These are phyloP conservation scores for Akanthomyces uredinophilus DNA, from an alignment of 2,329 filamentous ascomycete genomes.

Conservation along the genomic window DNA sequence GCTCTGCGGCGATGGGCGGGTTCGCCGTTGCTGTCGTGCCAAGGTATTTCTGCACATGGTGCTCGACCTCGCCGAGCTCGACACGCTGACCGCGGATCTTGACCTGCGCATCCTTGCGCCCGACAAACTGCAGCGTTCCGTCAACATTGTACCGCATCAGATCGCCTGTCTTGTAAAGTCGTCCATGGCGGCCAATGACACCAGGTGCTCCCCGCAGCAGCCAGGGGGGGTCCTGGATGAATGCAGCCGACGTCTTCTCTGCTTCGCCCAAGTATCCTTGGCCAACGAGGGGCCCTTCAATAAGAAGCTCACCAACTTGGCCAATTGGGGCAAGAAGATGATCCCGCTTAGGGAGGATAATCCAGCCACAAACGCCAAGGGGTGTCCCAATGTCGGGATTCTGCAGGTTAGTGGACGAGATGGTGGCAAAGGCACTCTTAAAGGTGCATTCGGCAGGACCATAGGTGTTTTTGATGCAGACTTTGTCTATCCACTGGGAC, in stretches of 20 bases:
- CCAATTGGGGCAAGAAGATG: background rate
- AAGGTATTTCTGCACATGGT: conserved; percentile 6
- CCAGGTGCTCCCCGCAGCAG: conserved; percentile 21
- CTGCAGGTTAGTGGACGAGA: background rate
- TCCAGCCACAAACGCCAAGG: background rate
- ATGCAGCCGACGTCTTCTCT: conserved; percentile 29
- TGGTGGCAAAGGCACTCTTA: background rate
- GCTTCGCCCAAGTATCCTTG: conserved; percentile 2
- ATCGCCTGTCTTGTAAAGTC: conserved; percentile 50
- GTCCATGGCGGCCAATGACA: conserved; percentile 25
- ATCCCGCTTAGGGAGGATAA: background rate
- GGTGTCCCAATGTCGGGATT: conserved; percentile 5
- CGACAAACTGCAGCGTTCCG: conserved; percentile 15
- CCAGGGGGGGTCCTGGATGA: conserved; percentile 28
- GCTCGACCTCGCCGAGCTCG: conserved; percentile 19
- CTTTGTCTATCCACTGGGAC: background rate
- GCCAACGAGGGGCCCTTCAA: conserved; percentile 7
- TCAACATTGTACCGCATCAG: conserved; percentile 38
- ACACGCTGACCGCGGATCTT: conserved; percentile 19
- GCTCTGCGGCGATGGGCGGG: background rate
- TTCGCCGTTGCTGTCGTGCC: background rate
- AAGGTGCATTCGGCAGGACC: conserved; percentile 9
- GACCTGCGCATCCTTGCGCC: conserved; percentile 18
- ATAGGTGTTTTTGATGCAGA: background rate
- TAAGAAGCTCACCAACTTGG: conserved; percentile 6